These are phyloP conservation scores for Gossypium herbaceum DNA, from an alignment of 345 rosid species.

Conservation along the genomic window DNA sequence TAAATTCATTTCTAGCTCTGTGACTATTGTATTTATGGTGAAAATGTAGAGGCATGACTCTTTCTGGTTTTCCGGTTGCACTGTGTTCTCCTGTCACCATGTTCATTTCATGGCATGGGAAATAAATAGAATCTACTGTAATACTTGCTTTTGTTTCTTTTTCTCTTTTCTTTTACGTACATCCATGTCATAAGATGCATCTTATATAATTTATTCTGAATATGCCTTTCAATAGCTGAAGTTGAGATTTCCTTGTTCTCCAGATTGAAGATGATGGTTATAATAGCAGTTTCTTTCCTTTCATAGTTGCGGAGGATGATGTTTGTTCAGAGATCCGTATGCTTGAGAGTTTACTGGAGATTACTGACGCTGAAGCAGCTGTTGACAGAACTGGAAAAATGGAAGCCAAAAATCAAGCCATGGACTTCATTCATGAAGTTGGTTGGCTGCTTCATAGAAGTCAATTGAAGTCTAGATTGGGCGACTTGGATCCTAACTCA, in stretches of 20 bases:
- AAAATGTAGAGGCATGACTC: background rate
- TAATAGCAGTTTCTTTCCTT: slow-evolving; percentile 90
- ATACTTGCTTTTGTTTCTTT: background rate
- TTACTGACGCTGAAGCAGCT: slow-evolving; percentile 45
- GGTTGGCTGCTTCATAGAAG: slow-evolving; percentile 97
- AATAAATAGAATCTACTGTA: background rate
- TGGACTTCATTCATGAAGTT: slow-evolving; percentile 92
- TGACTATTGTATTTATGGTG: background rate
- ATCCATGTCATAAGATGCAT: background rate
- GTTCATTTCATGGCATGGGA: background rate
- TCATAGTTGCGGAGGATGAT: slow-evolving; percentile 80
- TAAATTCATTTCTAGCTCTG: background rate
- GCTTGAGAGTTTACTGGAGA: slow-evolving; percentile 69
- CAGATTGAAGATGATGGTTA: slow-evolving; percentile 92
- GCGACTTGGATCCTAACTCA: slow-evolving; percentile 53
- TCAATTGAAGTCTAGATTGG: slow-evolving; percentile 55
- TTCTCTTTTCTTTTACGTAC: background rate
- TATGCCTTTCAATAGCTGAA: slow-evolving; percentile 5
- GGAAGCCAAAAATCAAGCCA: slow-evolving; percentile 62
- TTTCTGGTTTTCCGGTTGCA: background rate
- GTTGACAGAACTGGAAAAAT: slow-evolving; percentile 24
- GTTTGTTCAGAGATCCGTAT: slow-evolving; percentile 82
- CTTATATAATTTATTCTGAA: slow-evolving; percentile 7
- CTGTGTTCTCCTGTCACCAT: background rate
- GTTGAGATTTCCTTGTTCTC: slow-evolving; percentile 27